Evolutionary conservation across 345 rosid genomes (phyloP).

Genomic region (Sonneratia alba): DNA sequence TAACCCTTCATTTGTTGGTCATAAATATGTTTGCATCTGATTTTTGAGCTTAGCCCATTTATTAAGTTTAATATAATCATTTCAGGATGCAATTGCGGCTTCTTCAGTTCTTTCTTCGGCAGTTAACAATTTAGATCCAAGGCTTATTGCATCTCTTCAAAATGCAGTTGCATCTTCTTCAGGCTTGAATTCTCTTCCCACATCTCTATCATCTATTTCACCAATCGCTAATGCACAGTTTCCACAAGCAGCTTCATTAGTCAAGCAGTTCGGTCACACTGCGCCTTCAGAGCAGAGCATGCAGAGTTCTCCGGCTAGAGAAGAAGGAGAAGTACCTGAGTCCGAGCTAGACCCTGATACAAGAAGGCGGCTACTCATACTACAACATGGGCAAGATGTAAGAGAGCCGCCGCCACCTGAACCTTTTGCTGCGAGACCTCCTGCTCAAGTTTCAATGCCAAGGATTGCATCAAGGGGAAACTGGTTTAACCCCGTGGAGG

Average conservation of each 20-base stretch:
- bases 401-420: constrained; percentile 65
- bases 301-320: constrained; percentile 92
- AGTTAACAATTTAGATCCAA: constrained; percentile 48
- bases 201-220: constrained; percentile 36
- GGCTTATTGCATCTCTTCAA: constrained; percentile 47
- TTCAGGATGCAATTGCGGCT: constrained; percentile 72
- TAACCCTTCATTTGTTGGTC: background rate
- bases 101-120: constrained; percentile 48
- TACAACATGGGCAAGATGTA: constrained; percentile 93
- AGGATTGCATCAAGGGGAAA: constrained; percentile 51
- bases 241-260: constrained; percentile 38
- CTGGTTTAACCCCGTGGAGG: constrained; percentile 74
- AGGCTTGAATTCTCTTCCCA: constrained; percentile 37
- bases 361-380: constrained; percentile 90
- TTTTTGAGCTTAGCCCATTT: background rate
- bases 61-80: background rate
- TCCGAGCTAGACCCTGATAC: constrained; percentile 98
- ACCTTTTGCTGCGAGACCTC: constrained; percentile 58
- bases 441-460: constrained; percentile 55
- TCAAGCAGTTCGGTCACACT: constrained; percentile 53
- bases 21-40: background rate
- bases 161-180: constrained; percentile 56
- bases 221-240: constrained; percentile 50
- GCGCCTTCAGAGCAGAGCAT: constrained; percentile 52
- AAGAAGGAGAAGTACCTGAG: constrained; percentile 99